Percentiles rank a stretch among this genome's conserved stretches.
phyloP scores from a whole-genome alignment of 2,329 filamentous ascomycete species.

The Arthrinium puccinioides region DNA sequence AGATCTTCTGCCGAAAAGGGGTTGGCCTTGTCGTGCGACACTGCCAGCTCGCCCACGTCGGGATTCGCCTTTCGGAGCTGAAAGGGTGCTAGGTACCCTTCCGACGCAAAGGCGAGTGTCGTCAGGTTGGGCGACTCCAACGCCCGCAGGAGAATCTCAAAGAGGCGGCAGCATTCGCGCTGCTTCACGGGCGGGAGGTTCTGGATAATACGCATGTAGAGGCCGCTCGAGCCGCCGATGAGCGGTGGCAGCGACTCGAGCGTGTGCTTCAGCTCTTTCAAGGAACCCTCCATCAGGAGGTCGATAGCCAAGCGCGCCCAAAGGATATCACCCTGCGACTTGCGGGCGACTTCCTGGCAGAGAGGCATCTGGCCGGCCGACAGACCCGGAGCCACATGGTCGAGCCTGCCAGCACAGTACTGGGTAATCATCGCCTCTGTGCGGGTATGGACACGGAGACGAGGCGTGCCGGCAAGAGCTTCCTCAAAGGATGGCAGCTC shows the following conservation, averaged over 20 bases:
- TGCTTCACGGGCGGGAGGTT: background rate
- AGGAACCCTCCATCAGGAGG: slow-evolving; percentile 1
- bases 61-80: background rate
- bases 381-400: background rate
- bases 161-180: slow-evolving; percentile 15
- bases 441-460: slow-evolving; percentile 1
- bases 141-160: slow-evolving; percentile 19
- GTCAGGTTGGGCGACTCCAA: slow-evolving; percentile 21
- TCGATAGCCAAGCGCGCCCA: slow-evolving; percentile 3
- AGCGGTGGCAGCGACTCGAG: background rate
- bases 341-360: background rate
- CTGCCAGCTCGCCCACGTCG: background rate
- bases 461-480: background rate
- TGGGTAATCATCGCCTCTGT: slow-evolving; percentile 2
- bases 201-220: background rate
- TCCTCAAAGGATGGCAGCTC: slow-evolving; percentile 4
- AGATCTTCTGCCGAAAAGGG: slow-evolving; percentile 13
- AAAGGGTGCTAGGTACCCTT: slow-evolving; percentile 12
- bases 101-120: slow-evolving; percentile 21
- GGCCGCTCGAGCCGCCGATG: background rate
- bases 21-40: slow-evolving; percentile 6
- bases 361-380: background rate
- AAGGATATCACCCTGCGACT: slow-evolving; percentile 3
- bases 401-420: slow-evolving; percentile 2
- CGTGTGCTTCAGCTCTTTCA: too few species aligned